A percentile compares a stretch with the other conserved stretches of the same genome.
phyloP scores from a whole-genome alignment of 352 stramenopile species.

The Phytophthora vignae region DNA sequence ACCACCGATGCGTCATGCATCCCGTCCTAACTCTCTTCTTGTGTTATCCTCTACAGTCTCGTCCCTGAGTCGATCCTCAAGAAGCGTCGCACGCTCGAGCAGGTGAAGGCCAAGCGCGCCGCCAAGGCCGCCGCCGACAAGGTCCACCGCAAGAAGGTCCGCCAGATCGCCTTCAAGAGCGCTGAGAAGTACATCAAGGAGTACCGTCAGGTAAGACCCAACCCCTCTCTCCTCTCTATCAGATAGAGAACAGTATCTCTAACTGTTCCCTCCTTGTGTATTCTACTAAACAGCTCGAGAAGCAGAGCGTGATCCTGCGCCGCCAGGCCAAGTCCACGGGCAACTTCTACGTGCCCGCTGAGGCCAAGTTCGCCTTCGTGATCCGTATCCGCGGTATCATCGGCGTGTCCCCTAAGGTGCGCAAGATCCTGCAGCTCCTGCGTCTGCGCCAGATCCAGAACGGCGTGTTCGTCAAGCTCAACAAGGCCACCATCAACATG shows the following conservation, averaged over 20 bases:
- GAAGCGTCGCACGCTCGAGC: constrained; percentile 90
- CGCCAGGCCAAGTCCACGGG: constrained; percentile 96
- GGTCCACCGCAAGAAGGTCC: constrained; percentile 88
- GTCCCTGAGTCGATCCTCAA: constrained; percentile 92
- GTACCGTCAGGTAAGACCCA: constrained; percentile 90
- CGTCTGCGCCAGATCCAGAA: constrained; percentile 99
- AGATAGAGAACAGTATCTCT: too few relatives aligned
- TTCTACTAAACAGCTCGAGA: constrained; percentile 76
- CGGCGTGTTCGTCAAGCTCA: constrained; percentile 99
- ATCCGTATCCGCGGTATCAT: constrained; percentile 99
- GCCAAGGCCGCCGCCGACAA: constrained; percentile 82
- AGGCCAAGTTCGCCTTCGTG: constrained; percentile 98
- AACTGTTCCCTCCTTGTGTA: background rate
- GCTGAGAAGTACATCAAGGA: constrained; percentile 99
- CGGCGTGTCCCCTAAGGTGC: constrained; percentile 90
- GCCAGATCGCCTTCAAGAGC: constrained; percentile 93
- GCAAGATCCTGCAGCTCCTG: constrained; percentile 99
- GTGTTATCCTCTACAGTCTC: constrained; percentile 57
- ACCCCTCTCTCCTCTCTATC: too few relatives aligned
- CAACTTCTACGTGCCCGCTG: constrained; percentile 97
- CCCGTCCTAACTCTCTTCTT: constrained; percentile 72
- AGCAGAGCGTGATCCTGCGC: constrained; percentile 94
- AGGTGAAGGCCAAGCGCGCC: constrained; percentile 88
- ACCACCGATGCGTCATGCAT: constrained; percentile 54
- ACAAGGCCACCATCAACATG: constrained; percentile 99